Conservation (phyloP, 202 grass and related monocot genomes). For the Zizania palustris region DNA sequence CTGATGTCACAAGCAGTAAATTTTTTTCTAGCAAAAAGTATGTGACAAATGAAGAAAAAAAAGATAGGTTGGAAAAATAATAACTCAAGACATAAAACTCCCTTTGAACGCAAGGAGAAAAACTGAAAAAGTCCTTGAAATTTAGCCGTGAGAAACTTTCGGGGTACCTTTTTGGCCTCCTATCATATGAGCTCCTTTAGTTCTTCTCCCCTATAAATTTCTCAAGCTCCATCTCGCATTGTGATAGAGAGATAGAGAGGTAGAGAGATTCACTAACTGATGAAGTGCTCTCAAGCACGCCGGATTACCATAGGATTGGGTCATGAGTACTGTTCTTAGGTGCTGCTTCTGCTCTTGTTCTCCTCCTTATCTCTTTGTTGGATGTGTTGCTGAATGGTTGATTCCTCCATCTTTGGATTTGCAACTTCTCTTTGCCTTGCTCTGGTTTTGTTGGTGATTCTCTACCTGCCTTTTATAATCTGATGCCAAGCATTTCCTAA, state of each 20-base stretch:
- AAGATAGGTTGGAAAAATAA: background rate
- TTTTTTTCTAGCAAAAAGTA: background rate
- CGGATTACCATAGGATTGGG: constrained; percentile 5
- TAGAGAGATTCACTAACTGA: constrained; percentile 39
- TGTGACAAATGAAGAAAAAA: background rate
- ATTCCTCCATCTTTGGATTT: constrained; percentile 19
- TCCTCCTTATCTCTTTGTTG: background rate
- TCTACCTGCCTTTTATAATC: constrained; percentile 2
- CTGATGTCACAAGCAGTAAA: background rate
- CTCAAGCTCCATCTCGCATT: constrained; percentile 33
- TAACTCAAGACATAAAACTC: background rate
- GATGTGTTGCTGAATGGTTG: constrained; percentile 24
- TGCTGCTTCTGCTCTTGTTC: constrained; percentile 32
- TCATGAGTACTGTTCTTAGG: constrained; percentile 35
- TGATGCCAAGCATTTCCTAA: constrained; percentile 33
- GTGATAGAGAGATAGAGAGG: constrained; percentile 23
- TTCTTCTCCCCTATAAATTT: constrained; percentile 48
- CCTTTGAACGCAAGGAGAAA: background rate
- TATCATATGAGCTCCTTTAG: constrained; percentile 27
- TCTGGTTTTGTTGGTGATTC: constrained; percentile 31
- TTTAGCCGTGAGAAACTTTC: constrained; percentile 39
- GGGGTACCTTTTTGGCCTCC: constrained; percentile 47
- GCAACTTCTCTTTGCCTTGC: background rate
- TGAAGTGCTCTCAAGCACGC: constrained; percentile 40
- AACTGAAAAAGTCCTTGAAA: constrained; percentile 29